Percentiles rank a stretch among this genome's conserved stretches.
phyloP scores from a whole-genome alignment of 2,329 filamentous ascomycete genomes.

The Fusarium bulbicola region DNA sequence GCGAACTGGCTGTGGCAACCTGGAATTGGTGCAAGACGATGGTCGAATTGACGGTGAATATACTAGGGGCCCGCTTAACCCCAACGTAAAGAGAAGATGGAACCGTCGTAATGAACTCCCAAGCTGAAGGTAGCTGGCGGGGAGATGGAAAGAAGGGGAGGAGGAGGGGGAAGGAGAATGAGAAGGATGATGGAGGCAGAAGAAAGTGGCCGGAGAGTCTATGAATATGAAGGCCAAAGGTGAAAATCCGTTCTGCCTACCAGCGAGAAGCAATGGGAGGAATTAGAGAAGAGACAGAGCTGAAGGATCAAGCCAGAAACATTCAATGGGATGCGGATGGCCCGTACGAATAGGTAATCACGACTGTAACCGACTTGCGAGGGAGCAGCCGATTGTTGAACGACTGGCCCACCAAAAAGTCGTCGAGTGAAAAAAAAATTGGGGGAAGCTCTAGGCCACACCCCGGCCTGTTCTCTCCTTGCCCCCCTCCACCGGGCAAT shows the following conservation, averaged over 20 bases:
- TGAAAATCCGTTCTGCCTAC: conserved; percentile 39
- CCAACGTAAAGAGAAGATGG: conserved; percentile 36
- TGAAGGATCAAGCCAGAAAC: conserved; percentile 27
- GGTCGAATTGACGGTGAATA: conserved; percentile 38
- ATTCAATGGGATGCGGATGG: conserved; percentile 26
- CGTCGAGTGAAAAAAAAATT: conserved; percentile 47
- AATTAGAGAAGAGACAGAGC: conserved; percentile 37
- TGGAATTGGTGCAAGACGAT: conserved; percentile 37
- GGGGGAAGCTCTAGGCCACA: conserved; percentile 44
- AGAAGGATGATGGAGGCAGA: conserved; percentile 38
- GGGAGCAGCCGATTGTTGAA: conserved; percentile 49
- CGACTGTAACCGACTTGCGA: conserved; percentile 41
- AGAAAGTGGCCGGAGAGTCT: conserved; percentile 36
- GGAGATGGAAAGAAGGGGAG: conserved; percentile 26
- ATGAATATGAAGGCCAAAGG: conserved; percentile 40
- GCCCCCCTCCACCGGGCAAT: conserved; percentile 21
- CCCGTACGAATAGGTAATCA: conserved; percentile 42
- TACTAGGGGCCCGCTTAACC: conserved; percentile 41
- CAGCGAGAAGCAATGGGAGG: conserved; percentile 40
- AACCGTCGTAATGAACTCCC: conserved; percentile 41
- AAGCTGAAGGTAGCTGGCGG: conserved; percentile 42
- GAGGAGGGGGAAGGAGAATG: conserved; percentile 14
- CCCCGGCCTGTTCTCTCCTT: conserved; percentile 32
- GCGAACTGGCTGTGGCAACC: conserved; percentile 40
- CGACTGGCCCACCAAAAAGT: conserved; percentile 47